Evolutionary conservation across 345 rosid species (phyloP).

Genomic region (Moricandia arvensis): DNA sequence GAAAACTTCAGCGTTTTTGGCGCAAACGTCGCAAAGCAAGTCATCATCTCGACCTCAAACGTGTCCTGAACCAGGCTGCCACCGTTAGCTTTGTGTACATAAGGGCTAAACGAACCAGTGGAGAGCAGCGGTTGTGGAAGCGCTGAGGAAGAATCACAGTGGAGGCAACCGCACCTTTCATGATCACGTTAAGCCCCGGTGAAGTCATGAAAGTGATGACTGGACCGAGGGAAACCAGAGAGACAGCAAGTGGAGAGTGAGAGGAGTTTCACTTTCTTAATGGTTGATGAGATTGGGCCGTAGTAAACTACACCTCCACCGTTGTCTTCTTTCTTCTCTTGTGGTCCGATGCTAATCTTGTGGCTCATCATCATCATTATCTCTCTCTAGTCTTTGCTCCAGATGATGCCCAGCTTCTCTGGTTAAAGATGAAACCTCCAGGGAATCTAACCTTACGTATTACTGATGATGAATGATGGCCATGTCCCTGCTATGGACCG

Average conservation of each 20-base stretch:
- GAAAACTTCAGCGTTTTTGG: constrained; percentile 74
- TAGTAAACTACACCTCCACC: constrained; percentile 56
- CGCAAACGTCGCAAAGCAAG: constrained; percentile 69
- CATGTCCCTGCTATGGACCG: neutral
- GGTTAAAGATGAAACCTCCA: constrained; percentile 30
- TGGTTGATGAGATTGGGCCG: constrained; percentile 84
- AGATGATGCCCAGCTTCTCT: constrained; percentile 63
- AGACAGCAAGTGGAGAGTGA: constrained; percentile 97
- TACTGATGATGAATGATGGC: neutral
- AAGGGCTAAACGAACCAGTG: constrained; percentile 97
- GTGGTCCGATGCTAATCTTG: constrained; percentile 87
- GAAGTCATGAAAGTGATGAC: constrained; percentile 95
- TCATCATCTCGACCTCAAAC: constrained; percentile 90
- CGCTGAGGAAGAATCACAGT: constrained; percentile 74
- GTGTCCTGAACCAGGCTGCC: constrained; percentile 93
- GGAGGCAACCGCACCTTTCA: constrained; percentile 90
- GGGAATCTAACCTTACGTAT: neutral
- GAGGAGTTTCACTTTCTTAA: constrained; percentile 88
- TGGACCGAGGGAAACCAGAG: constrained; percentile 58
- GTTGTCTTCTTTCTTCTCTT: constrained; percentile 38
- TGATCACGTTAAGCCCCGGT: constrained; percentile 69
- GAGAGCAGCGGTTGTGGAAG: constrained; percentile 69
- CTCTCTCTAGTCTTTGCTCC: constrained; percentile 48
- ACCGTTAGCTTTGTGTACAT: constrained; percentile 79
- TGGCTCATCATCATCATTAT: constrained; percentile 40